These are phyloP conservation scores for Colletotrichum incanum DNA, from an alignment of 2,329 filamentous ascomycete genomes.

Conservation along the genomic window DNA sequence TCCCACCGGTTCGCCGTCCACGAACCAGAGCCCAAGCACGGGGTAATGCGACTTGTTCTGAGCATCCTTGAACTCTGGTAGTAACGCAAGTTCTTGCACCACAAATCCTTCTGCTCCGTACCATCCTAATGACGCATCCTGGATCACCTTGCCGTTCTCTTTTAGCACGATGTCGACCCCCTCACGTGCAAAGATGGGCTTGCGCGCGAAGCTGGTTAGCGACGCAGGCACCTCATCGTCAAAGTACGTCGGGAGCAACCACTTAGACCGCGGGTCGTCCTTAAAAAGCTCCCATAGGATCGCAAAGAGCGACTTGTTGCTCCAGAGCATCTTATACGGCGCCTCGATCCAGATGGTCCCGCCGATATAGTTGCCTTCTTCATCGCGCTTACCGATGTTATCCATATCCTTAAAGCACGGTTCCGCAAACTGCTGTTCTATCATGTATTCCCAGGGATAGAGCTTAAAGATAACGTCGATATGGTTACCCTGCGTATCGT, in stretches of 20 bases:
- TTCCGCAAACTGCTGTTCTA: neutral
- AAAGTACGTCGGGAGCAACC: conserved; percentile 25
- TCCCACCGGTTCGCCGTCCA: conserved; percentile 15
- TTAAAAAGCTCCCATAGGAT: conserved; percentile 24
- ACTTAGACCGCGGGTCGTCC: conserved; percentile 16
- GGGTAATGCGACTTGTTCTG: neutral
- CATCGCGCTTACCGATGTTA: conserved; percentile 1
- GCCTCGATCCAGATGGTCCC: conserved; percentile 27
- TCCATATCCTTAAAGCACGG: conserved; percentile 22
- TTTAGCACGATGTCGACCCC: conserved; percentile 15
- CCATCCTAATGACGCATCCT: neutral
- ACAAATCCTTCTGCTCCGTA: conserved; percentile 14
- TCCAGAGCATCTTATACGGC: conserved; percentile 27
- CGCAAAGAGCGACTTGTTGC: conserved; percentile 26
- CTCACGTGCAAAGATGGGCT: conserved; percentile 27
- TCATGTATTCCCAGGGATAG: conserved; percentile 24
- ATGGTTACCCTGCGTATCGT: conserved; percentile 6
- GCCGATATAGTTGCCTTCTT: conserved; percentile 1
- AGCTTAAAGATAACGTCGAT: conserved; percentile 25
- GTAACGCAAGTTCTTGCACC: conserved; percentile 17
- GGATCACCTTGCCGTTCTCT: conserved; percentile 3
- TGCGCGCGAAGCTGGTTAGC: conserved; percentile 15
- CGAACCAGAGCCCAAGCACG: conserved; percentile 25
- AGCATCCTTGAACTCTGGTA: conserved; percentile 7
- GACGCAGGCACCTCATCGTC: conserved; percentile 3